A percentile compares a stretch with the other conserved stretches of the same genome.
These are phyloP conservation scores for Backusella mclennaniae DNA, from an alignment of 192 early-diverging fungal genomes.

Conservation along the genomic window DNA sequence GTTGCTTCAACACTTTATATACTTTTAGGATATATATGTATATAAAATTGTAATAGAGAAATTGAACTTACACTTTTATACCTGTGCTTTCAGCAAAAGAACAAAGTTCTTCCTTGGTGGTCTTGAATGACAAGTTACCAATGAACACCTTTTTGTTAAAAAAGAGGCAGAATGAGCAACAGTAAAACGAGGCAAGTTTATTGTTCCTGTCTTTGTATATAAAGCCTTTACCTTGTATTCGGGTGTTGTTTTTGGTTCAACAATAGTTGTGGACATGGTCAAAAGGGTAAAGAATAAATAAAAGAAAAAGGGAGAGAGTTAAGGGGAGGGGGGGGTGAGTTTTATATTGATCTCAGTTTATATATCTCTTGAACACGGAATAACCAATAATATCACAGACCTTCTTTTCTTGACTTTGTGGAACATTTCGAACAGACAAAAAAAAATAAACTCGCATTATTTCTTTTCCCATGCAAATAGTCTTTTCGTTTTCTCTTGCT, in stretches of 20 bases:
- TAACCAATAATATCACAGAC: slow-evolving; percentile 5
- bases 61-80: slow-evolving; percentile 71
- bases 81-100: slow-evolving; percentile 67
- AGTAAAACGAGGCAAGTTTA: not conserved
- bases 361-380: not conserved
- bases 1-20: slow-evolving; percentile 61
- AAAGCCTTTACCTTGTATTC: not conserved
- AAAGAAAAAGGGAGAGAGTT: not conserved
- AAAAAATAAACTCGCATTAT: slow-evolving; percentile 1
- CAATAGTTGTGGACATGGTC: not conserved
- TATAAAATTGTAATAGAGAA: not conserved
- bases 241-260: not conserved
- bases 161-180: not conserved
- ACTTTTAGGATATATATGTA: not conserved
- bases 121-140: slow-evolving; percentile 91
- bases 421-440: not conserved
- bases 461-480: not conserved
- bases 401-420: not conserved
- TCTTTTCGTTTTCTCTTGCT: not conserved
- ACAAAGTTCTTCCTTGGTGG: slow-evolving; percentile 76
- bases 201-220: not conserved
- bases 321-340: not conserved
- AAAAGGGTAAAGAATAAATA: not conserved
- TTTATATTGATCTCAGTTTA: slow-evolving; percentile 8
- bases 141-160: slow-evolving; percentile 77